Evolutionary conservation across 306 rosid genomes (phyloP), one percentile per base, ranked within the genome.

Genomic region (Corylus avellana): DNA sequence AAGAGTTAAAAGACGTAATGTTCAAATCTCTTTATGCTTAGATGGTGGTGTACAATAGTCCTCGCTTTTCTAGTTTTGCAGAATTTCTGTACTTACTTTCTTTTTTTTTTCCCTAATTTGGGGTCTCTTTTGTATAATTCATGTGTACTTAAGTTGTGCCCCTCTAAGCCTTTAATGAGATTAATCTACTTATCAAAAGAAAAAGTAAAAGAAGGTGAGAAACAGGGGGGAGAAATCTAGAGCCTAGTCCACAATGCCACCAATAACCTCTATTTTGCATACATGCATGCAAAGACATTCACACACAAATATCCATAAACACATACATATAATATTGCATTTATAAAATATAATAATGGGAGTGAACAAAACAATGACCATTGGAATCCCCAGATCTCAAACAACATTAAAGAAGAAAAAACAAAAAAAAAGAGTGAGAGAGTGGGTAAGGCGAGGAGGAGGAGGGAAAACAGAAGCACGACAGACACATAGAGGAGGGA

Each of bases 401-500:
- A 12, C 14, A 27, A 61, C 8, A 58, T 3, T n/a, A 27, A 61
- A 61, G 35, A 25, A 22, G 67, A 4, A 12, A 4, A 61, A 4
- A 22, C 22, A 22, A 22, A 27, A 12, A 1, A 25, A 61, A 13
- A 3, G 32, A 0, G 0, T 1, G 6, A 4, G 67, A 5, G 17
- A 12, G 17, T 25, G n/a, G 57, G 20, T 4, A 12, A 11, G 10
- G 27, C 3, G 59, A 2, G 64, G 16, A 25, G 66, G 14, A 25
- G 67, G 37, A 13, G 9, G 17, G 72, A 49, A 39, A 62, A 13
- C 75, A 86, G 46, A 48, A 70, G 72, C 80, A 72, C 16, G 75
- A 51, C 13, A 51, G 49, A 50, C 76, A 7, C 14, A 70, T 13
- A 73, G 76, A 83, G 46, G 47, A 47, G 35, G 77, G 27, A 76